Conservation (phyloP, 2,329 filamentous ascomycete species). For the Colletotrichum lentis region DNA sequence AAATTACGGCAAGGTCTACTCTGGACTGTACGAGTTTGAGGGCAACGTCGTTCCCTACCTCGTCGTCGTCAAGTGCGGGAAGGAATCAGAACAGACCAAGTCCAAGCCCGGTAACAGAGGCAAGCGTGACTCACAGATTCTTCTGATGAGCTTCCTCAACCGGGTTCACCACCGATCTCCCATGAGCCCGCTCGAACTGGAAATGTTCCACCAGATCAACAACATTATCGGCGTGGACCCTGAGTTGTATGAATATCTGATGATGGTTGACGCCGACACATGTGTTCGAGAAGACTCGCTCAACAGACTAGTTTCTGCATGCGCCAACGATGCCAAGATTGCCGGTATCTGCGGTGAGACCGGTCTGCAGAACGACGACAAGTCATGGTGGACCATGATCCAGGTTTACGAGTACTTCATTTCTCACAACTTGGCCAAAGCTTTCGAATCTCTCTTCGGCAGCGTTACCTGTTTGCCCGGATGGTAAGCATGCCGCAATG, state of each 20-base stretch:
- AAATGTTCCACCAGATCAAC: constrained; percentile 99
- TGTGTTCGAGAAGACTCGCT: constrained; percentile 90
- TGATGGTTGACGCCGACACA: constrained; percentile 98
- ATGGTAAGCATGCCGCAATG: constrained; percentile 73
- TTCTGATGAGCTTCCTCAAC: constrained; percentile 97
- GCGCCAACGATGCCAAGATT: constrained; percentile 93
- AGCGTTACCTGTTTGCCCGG: constrained; percentile 98
- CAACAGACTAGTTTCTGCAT: constrained; percentile 90
- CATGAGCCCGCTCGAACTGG: constrained; percentile 95
- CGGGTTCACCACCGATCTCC: constrained; percentile 92
- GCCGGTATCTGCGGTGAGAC: constrained; percentile 98
- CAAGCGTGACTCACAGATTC: constrained; percentile 96
- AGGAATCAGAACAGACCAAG: constrained; percentile 91
- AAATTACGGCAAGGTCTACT: constrained; percentile 99
- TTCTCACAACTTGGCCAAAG: constrained; percentile 94
- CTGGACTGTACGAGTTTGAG: constrained; percentile 95
- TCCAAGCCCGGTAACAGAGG: constrained; percentile 96
- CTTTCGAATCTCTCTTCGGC: constrained; percentile 96
- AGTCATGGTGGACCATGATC: constrained; percentile 99
- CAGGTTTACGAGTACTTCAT: constrained; percentile 99
- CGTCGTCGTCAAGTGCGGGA: constrained; percentile 95
- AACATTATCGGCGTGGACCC: constrained; percentile 99
- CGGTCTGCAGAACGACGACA: constrained; percentile 92
- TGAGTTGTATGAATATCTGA: constrained; percentile 93
- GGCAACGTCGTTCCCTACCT: constrained; percentile 97